phyloP scores from a whole-genome alignment of 192 early-diverging fungal species.

The Coemansia sp. region DNA sequence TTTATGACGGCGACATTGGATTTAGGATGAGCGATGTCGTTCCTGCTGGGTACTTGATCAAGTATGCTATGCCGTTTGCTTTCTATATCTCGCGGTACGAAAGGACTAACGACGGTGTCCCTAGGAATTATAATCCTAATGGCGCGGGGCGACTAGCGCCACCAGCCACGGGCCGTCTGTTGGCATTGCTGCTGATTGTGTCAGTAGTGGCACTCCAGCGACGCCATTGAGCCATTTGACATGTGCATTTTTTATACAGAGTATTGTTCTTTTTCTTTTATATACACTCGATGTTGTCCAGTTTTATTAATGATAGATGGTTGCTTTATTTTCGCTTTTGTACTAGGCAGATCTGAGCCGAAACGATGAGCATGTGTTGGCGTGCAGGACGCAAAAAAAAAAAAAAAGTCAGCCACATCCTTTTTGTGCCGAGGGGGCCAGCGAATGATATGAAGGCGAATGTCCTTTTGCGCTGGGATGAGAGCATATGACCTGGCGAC shows the following conservation, averaged over 20 bases:
- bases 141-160: constrained; percentile 26
- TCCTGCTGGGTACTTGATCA: constrained; percentile 53
- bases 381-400: neutral
- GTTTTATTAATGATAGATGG: neutral
- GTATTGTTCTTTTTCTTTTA: constrained; percentile 7
- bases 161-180: constrained; percentile 7
- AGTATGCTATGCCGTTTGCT: constrained; percentile 58
- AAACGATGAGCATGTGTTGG: neutral
- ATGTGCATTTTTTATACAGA: constrained; percentile 6
- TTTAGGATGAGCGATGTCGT: constrained; percentile 57
- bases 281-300: constrained; percentile 1
- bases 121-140: constrained; percentile 53
- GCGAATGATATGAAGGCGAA: neutral
- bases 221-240: constrained; percentile 1
- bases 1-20: constrained; percentile 58
- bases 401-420: neutral
- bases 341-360: neutral
- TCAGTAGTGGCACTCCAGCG: constrained; percentile 1
- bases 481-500: neutral
- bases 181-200: constrained; percentile 18
- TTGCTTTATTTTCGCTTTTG: neutral
- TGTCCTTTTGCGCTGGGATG: neutral
- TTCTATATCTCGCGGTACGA: constrained; percentile 54
- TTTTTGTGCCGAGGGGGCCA: neutral
- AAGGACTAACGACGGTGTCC: constrained; percentile 56